Conservation (phyloP, 805 yeast species). For the Kodamaea neixiangensis region DNA sequence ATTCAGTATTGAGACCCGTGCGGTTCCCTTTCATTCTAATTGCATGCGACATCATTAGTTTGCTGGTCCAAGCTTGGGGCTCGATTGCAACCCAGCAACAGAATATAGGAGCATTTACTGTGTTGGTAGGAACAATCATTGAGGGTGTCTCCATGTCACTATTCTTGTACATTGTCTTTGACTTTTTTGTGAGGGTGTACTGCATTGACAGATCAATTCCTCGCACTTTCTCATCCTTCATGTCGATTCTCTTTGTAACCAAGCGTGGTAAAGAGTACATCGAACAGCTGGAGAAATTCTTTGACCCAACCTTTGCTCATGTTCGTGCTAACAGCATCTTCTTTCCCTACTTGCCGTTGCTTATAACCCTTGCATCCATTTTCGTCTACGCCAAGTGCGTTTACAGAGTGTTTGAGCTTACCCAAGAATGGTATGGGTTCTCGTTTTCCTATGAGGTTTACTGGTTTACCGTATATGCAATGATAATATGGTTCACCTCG, state of each 20-base stretch:
- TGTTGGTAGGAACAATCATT: slow-evolving; percentile 22
- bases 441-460: slow-evolving; percentile 52
- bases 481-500: slow-evolving; percentile 28
- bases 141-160: slow-evolving; percentile 23
- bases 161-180: slow-evolving; percentile 20
- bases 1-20: slow-evolving; percentile 10
- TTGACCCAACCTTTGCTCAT: slow-evolving; percentile 34
- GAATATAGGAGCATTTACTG: slow-evolving; percentile 18
- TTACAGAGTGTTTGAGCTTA: slow-evolving; percentile 71
- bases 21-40: slow-evolving; percentile 17
- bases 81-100: slow-evolving; percentile 12
- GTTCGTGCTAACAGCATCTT: slow-evolving; percentile 31
- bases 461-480: slow-evolving; percentile 38
- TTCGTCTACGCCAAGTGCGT: slow-evolving; percentile 66
- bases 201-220: slow-evolving; percentile 9
- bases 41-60: slow-evolving; percentile 13
- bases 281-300: slow-evolving; percentile 24
- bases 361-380: slow-evolving; percentile 48
- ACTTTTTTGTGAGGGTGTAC: slow-evolving; percentile 18
- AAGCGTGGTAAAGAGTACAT: slow-evolving; percentile 19
- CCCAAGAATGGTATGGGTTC: slow-evolving; percentile 71
- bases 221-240: slow-evolving; percentile 12
- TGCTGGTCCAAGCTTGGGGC: slow-evolving; percentile 19
- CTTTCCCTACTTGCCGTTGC: slow-evolving; percentile 48
- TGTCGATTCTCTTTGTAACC: slow-evolving; percentile 25